Percentiles rank a stretch among this genome's conserved stretches.
These are phyloP conservation scores for Rhipidocladum racemiflorum DNA, from an alignment of 176 grass and related monocot genomes.

Conservation along the genomic window DNA sequence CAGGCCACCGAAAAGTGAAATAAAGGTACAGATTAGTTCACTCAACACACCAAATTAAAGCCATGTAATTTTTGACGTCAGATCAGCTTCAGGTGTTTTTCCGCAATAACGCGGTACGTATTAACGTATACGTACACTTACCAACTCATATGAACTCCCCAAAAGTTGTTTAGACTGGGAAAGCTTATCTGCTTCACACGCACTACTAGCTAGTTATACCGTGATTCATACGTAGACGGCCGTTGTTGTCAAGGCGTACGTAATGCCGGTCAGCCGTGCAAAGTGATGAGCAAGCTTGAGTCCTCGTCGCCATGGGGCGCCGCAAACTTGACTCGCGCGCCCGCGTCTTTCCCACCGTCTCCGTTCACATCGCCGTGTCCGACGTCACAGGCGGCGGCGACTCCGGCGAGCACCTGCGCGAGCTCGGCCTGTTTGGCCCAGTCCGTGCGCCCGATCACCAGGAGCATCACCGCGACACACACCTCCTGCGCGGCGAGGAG, in stretches of 20 bases:
- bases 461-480: conserved; percentile 76
- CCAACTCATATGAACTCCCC: conserved; percentile 6
- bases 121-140: background rate
- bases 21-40: background rate
- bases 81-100: conserved; percentile 35
- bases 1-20: background rate
- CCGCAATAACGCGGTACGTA: conserved; percentile 18
- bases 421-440: conserved; percentile 63
- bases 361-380: background rate
- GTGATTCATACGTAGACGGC: conserved; percentile 32
- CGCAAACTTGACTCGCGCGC: conserved; percentile 36
- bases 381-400: background rate
- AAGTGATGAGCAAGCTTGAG: conserved; percentile 47
- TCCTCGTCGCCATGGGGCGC: conserved; percentile 52
- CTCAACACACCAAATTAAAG: background rate
- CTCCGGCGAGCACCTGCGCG: conserved; percentile 63
- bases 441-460: conserved; percentile 57
- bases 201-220: conserved; percentile 38
- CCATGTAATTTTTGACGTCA: conserved; percentile 27
- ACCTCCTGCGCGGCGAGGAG: conserved; percentile 73
- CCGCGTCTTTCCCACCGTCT: conserved; percentile 39
- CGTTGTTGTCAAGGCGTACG: conserved; percentile 18
- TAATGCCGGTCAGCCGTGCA: conserved; percentile 39
- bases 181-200: conserved; percentile 1
- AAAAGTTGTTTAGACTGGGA: conserved; percentile 6